Evolutionary conservation across 2,329 filamentous ascomycete genomes (phyloP).

Genomic region (Metarhizium guizhouense): DNA sequence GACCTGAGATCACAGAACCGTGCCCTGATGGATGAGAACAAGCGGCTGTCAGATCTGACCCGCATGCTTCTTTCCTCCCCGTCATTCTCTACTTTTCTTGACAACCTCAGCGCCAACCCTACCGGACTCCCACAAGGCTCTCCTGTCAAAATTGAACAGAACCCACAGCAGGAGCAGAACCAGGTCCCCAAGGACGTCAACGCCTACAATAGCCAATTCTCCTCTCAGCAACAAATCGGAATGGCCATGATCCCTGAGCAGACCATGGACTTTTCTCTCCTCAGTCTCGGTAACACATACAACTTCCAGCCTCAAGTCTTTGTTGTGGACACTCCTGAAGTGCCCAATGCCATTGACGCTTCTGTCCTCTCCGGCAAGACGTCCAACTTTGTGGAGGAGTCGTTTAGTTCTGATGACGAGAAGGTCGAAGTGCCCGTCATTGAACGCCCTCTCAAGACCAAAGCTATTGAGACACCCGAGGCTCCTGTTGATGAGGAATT

Average conservation of each 20-base stretch:
- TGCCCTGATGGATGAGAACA: conserved; percentile 76
- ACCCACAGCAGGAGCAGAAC: conserved; percentile 30
- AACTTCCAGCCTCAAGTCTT: conserved; percentile 64
- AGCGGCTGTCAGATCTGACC: conserved; percentile 67
- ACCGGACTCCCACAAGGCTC: conserved; percentile 29
- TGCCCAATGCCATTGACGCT: conserved; percentile 51
- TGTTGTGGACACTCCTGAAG: conserved; percentile 62
- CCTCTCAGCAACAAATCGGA: conserved; percentile 59
- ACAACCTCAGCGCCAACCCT: conserved; percentile 57
- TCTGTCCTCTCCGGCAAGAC: conserved; percentile 64
- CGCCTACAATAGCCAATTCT: conserved; percentile 46
- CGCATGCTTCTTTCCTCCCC: conserved; percentile 73
- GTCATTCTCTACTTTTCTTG: conserved; percentile 74
- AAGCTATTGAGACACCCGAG: conserved; percentile 18
- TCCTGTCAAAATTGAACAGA: conserved; percentile 28
- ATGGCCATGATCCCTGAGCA: conserved; percentile 81
- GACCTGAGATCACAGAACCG: conserved; percentile 75
- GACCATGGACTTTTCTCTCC: conserved; percentile 62
- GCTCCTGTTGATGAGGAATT: conserved; percentile 42
- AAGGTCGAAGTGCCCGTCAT: conserved; percentile 49
- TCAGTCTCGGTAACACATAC: conserved; percentile 51
- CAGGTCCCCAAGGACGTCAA: conserved; percentile 58
- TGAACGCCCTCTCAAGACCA: conserved; percentile 36
- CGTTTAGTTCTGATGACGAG: conserved; percentile 36
- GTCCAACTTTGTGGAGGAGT: conserved; percentile 41